Base-by-base conservation (phyloP, 1,284 basidiomycete genomes). In the Salmacisia buchloeana region DNA sequence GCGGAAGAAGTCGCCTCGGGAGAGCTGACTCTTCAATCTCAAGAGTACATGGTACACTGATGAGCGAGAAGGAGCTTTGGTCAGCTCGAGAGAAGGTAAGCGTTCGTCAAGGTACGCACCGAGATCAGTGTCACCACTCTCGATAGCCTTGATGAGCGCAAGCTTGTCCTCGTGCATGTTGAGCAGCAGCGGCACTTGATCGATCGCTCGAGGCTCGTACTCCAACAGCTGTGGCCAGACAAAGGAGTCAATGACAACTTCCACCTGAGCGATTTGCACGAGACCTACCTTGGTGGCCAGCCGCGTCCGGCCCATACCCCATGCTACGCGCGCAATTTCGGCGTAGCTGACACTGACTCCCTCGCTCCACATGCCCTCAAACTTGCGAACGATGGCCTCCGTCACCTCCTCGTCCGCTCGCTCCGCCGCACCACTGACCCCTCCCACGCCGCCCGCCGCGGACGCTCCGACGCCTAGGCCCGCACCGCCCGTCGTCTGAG, bases 71-170 rank as follows among this genome's bases (percentile, higher is more conserved):
- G 12, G 13, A n/a, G 34, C 13, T 52, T 52, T 12, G 46, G 34
- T 52, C 46, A 52, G 46, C 13, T 18, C 15, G 54, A 13, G 35
- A 43, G 23, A 29, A 7, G 58, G 29, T 33, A 64, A 27, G 43
- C 59, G 9, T 38, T 9, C 35, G 35, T 60, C 34, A 33, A 57
- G 27, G 13, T 25, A 72, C 85, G 58, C 71, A 93, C 92, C 88
- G 1, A 99, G 85, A 80, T 99, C 94, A 0, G 93, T 92, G 77
- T 98, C 94, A 0, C 94, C 93, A 67, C 92, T 94, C 69, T 93
- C 90, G 15, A 96, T 89, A 0, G 94, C 92, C 78, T 96, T 97
- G 64, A 86, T 82, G 33, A 98, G 82, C 3, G 94, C 96, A 2
- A 93, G 81, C 65, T 86, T 86, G 76, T 97, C 92, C 80, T 97